Base-by-base conservation (phyloP, 1,139 yeast genomes). In the Debaryomyces fabryi region DNA sequence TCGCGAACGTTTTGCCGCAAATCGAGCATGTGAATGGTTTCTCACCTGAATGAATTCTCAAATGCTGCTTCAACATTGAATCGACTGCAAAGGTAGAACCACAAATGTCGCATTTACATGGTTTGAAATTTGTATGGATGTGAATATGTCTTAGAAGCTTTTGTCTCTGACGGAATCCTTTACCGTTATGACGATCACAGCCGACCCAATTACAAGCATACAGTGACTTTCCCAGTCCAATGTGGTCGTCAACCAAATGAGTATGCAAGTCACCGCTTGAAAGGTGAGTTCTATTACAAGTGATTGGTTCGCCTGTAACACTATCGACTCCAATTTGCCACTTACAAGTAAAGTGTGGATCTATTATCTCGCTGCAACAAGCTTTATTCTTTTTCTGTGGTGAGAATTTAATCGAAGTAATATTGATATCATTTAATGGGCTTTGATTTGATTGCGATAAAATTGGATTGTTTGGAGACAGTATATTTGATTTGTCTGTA, bases 41-140 rank as follows among this genome's bases (percentile, higher is more conserved):
- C 51, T 81, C 97, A 5, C 98, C 99, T 0, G 96, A 88, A 63
- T 93, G 99, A 0, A 83, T 85, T 47, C 99, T 73, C 59, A 81
- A 63, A 69, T 93, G 99, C 77, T 85, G 91, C 43, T 77, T 73
- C 45, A 88, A 70, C 76, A 84, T 82, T 23, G 82, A 64, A 39
- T 82, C 85, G 21, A 85, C 86, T 8, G 89, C 87, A 68, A 92
- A 91, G 16, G 74, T 64, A 49, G 85, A 82, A 7, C 82, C 82
- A 64, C 97, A 91, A 1, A 79, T 65, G 3, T 74, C 65, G 67
- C 97, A 91, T 52, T 71, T 68, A 62, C 80, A 87, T 0, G 96
- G 96, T 61, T 85, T 86, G 65, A 86, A 83, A 52, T 86, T 85
- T 0, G 98, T 89, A 65, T 93, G 99, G 3, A 87, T 85, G 63